Evolutionary conservation across 1,139 yeast genomes (phyloP), one percentile per base, ranked within the genome.

Genomic region (Wickerhamomyces sp.): DNA sequence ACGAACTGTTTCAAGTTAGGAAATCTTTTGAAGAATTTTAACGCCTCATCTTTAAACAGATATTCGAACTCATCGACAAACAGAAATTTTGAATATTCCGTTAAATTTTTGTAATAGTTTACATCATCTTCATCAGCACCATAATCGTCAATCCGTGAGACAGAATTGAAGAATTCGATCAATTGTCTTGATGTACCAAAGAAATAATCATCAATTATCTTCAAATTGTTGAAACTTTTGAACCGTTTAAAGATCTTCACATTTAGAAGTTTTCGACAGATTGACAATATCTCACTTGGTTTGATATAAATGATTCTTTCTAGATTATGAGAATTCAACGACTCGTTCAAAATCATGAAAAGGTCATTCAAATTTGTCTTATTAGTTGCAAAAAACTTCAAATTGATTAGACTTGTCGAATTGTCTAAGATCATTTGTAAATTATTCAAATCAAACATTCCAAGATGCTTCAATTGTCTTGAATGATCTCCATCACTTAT

Each of bases 71-170:
- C 49, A 11, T 41, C 38, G 17, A 35, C 28, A 16, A 43, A 45
- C 12, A 39, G 20, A 4, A 26, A 26, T 15, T 25, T 33, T 15
- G 27, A 26, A 12, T 33, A 17, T 17, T 19, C 16, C 5, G 17
- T 26, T 13, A 27, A 16, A 17, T 29, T 16, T n/a, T 33, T 15
- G 18, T 17, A 26, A 11, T 22, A 29, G 23, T 12, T 22, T n/a
- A n/a, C 8, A 8, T 17, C 33, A 15, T 19, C 26, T 14, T 22
- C 30, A n/a, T n/a, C n/a, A 9, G 25, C 30, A 1, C 41, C 47
- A 41, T 47, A 49, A 24, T 45, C 40, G 13, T 49, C 52, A 13
- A 44, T 16, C 19, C 51, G 38, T 10, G 40, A 30, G 2, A 43
- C 26, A 2, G 25, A 30, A 27, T 47, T 48, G 22, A 48, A 41